Evolutionary conservation across 495 filamentous ascomycete genomes (phyloP).

Genomic region (Penicillium pulvis): DNA sequence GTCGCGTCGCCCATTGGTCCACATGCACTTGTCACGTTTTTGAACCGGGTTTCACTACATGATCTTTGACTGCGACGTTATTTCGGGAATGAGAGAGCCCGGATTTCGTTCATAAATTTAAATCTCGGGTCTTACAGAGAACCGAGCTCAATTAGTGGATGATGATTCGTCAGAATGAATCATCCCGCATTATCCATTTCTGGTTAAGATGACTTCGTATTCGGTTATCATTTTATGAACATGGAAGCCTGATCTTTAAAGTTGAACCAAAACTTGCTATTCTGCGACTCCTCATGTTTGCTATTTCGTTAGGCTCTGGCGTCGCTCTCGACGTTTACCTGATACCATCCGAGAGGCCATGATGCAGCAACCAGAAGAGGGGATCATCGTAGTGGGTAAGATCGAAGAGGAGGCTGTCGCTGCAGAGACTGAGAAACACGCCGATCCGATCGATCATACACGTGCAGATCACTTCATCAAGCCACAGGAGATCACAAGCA

Average conservation of each 20-base stretch:
- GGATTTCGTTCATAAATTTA: too few species aligned
- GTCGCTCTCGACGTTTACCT: background rate
- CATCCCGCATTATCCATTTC: background rate
- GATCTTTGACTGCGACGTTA: too few species aligned
- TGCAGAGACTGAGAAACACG: background rate
- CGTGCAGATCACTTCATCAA: background rate
- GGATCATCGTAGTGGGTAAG: background rate
- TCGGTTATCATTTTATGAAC: background rate
- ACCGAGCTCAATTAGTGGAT: background rate
- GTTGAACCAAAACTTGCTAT: too few species aligned
- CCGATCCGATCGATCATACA: background rate
- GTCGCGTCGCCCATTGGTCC: too few species aligned
- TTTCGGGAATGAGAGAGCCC: too few species aligned
- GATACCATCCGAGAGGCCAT: background rate
- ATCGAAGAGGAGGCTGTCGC: background rate
- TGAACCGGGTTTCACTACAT: too few species aligned
- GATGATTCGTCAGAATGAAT: background rate
- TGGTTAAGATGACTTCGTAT: background rate
- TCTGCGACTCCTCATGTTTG: too few species aligned
- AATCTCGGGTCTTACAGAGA: background rate
- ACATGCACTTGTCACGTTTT: too few species aligned
- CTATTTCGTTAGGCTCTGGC: background rate
- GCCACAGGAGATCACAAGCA: background rate
- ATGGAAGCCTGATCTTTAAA: background rate
- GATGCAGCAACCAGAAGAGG: conserved; percentile 1